phyloP scores from a whole-genome alignment of 345 rosid species.

The Lumnitzera racemosa region DNA sequence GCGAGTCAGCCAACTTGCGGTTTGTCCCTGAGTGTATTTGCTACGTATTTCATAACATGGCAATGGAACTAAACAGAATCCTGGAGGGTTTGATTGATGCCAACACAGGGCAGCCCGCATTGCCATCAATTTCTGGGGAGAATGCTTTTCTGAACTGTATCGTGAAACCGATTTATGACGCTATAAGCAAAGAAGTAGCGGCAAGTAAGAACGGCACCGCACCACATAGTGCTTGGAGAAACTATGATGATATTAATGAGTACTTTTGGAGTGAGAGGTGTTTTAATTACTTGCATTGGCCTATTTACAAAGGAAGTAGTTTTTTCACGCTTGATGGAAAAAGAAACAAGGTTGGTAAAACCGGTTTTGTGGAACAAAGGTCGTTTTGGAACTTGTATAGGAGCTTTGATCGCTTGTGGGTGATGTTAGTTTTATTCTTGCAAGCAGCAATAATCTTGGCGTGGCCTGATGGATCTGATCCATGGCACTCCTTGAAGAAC shows the following conservation, averaged over 20 bases:
- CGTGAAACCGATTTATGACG: slow-evolving; percentile 85
- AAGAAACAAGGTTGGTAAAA: slow-evolving; percentile 72
- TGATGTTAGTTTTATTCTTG: slow-evolving; percentile 62
- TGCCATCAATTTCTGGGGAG: slow-evolving; percentile 72
- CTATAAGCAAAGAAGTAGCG: slow-evolving; percentile 66
- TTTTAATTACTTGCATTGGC: slow-evolving; percentile 82
- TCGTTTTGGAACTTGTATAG: slow-evolving; percentile 80
- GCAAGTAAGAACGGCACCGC: slow-evolving; percentile 77
- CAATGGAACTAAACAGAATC: slow-evolving; percentile 80
- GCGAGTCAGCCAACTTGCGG: slow-evolving; percentile 80
- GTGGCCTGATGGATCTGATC: slow-evolving; percentile 43
- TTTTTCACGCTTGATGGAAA: slow-evolving; percentile 50
- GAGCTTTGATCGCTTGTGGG: slow-evolving; percentile 92
- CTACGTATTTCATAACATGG: slow-evolving; percentile 86
- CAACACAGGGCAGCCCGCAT: slow-evolving; percentile 77
- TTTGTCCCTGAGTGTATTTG: slow-evolving; percentile 88
- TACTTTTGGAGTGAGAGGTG: slow-evolving; percentile 93
- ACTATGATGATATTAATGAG: slow-evolving; percentile 91
- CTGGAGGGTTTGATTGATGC: slow-evolving; percentile 75
- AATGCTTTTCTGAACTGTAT: slow-evolving; percentile 64
- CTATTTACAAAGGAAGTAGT: slow-evolving; percentile 58
- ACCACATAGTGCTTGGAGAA: slow-evolving; percentile 89
- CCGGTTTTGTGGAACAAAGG: slow-evolving; percentile 94
- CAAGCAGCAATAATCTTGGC: slow-evolving; percentile 81
- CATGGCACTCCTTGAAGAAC: slow-evolving; percentile 49